Percentiles rank a stretch among this genome's conserved stretches.
These are phyloP conservation scores for Actinomortierella ambigua DNA, from an alignment of 371 early-diverging fungal genomes.

Conservation along the genomic window DNA sequence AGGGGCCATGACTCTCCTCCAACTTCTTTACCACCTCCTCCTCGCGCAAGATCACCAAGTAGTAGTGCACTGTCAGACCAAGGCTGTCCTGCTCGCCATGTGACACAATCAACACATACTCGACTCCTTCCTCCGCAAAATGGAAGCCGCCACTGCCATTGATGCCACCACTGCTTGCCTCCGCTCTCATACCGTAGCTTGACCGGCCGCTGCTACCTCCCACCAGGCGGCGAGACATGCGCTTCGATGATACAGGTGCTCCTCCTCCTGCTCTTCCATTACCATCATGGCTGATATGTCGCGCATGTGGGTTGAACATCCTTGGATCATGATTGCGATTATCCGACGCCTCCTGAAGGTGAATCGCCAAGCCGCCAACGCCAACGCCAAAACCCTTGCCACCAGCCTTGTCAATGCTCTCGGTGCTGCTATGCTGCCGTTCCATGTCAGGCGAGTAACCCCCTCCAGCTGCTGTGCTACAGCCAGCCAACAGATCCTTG, in stretches of 20 bases:
- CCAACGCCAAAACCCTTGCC: conserved; percentile 19
- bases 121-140: conserved; percentile 41
- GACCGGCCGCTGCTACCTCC: too few relatives aligned
- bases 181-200: conserved; percentile 24
- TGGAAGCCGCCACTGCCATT: too few relatives aligned
- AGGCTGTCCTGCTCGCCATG: conserved; percentile 39
- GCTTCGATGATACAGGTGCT: conserved; percentile 13
- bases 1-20: conserved; percentile 42
- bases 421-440: conserved; percentile 3
- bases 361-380: conserved; percentile 18
- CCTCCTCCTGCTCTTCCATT: too few relatives aligned
- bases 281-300: conserved; percentile 44
- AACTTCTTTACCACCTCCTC: conserved; percentile 45
- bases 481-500: conserved; percentile 24
- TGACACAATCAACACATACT: conserved; percentile 38
- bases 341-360: background rate
- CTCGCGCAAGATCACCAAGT: conserved; percentile 32
- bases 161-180: too few relatives aligned
- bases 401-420: conserved; percentile 6
- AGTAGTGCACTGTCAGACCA: conserved; percentile 43
- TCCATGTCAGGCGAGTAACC: conserved; percentile 1
- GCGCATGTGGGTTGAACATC: conserved; percentile 18
- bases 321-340: background rate
- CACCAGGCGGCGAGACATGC: conserved; percentile 23
- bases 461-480: background rate